Base-by-base conservation (phyloP, 1,284 basidiomycete species). In the Ceratobasidium sp. region DNA sequence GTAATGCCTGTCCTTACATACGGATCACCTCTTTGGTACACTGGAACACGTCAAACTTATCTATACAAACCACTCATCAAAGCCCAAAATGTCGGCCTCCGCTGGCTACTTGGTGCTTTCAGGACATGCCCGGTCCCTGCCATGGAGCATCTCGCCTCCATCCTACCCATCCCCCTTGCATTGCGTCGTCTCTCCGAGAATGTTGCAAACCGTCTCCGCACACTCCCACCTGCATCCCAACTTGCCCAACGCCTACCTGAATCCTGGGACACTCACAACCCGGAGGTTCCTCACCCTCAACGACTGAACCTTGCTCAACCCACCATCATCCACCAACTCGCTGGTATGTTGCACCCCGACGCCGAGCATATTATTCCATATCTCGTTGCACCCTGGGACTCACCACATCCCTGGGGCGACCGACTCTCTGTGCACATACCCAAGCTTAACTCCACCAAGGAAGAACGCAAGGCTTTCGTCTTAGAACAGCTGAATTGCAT, bases 81-180 rank as follows among this genome's bases (percentile, higher is more conserved):
- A 8, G 38, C 38, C 10, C 38, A 40, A 17, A 40, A 40, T 17
- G 17, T 10, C 10, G 8, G 10, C 38, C 38, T 40, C 38, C 8
- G 10, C 8, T 40, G 38, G 38, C 8, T 40, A 8, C 38, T 40
- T 10, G 38, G 38, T 17, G 38, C 38, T 17, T 40, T 40, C 38
- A 8, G 38, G 38, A 40, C 38, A 40, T 75, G 77, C 0, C 78
- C 78, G 22, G n/a, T n/a, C n/a, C n/a, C n/a, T n/a, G n/a, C n/a
- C n/a, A n/a, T n/a, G n/a, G n/a, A n/a, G n/a, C n/a, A n/a, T n/a
- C n/a, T n/a, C n/a, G n/a, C n/a, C n/a, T n/a, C n/a, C n/a, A n/a
- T n/a, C n/a, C n/a, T n/a, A n/a, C n/a, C n/a, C n/a, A n/a, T n/a
- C n/a, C n/a, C n/a, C n/a, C n/a, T n/a, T n/a, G n/a, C n/a, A n/a